Evolutionary conservation across 2,329 filamentous ascomycete genomes (phyloP), one percentile per base, ranked within the genome.

Genomic region (Penicillium sp.): DNA sequence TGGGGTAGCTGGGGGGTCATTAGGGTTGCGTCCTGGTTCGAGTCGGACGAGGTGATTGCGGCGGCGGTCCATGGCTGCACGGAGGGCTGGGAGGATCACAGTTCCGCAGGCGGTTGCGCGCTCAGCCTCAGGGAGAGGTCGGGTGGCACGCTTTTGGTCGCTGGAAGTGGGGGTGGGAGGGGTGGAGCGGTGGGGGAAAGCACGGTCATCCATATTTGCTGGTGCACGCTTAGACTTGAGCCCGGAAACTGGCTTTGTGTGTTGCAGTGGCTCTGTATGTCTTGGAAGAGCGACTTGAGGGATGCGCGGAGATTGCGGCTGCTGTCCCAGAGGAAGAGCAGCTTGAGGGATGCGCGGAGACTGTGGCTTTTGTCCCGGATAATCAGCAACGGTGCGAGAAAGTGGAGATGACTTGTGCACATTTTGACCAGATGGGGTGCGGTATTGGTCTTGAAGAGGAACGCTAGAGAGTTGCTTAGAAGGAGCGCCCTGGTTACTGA

Each of bases 51-150:
- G 74, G 51, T 82, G 79, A 63, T 83, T 82, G 26, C 78, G 77
- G 50, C 94, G 88, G 49, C 94, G 84, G 71, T 91, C 90, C 19
- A 97, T 84, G 8, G 94, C 91, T 63, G 94, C 89, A 73, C 96
- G 91, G 2, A 99, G 82, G 2, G 94, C 93, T 0, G 94, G 94
- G 60, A 97, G 87, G 36, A 99, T 90, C 48, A 99, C 93, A 63
- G 59, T 55, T 8, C 62, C 60, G 40, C 57, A 63, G 10, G 62
- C 62, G 2, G 62, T 64, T 25, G 45, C 45, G 3, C 53, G 53
- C 7, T 63, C 63, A 9, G 55, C 44, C 22, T 64, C 60, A 3
- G 50, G 40, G 1, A 51, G 54, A 8, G 59, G 65, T 45, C 52
- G 64, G 51, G 54, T 55, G 25, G 53, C 58, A 57, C 57, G 63